A percentile compares a stretch with the other conserved stretches of the same genome.
phyloP scores from a whole-genome alignment of 1,284 basidiomycete species.

The Ceratobasidium sp. region DNA sequence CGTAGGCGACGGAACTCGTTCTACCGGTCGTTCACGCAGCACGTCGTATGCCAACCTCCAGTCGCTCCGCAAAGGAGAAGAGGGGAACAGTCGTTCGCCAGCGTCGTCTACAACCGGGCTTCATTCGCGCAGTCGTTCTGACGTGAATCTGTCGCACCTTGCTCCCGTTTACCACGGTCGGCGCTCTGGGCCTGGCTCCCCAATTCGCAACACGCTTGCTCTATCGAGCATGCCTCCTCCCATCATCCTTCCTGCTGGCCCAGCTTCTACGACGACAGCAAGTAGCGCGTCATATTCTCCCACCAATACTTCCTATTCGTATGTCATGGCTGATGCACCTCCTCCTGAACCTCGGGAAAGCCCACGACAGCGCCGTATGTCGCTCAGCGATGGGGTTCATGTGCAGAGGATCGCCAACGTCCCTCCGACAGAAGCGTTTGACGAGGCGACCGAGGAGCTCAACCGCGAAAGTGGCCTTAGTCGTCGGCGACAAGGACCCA shows the following conservation, averaged over 20 bases:
- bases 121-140: constrained; percentile 47
- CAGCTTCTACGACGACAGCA: constrained; percentile 29
- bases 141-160: constrained; percentile 44
- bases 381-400: constrained; percentile 71
- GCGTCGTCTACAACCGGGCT: constrained; percentile 26
- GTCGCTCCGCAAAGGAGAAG: constrained; percentile 63
- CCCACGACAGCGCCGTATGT: constrained; percentile 64
- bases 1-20: constrained; percentile 58
- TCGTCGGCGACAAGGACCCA: constrained; percentile 35
- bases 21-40: constrained; percentile 66
- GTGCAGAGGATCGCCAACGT: constrained; percentile 72
- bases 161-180: constrained; percentile 45
- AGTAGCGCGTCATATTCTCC: constrained; percentile 37
- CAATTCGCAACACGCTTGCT: constrained; percentile 34
- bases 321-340: constrained; percentile 31
- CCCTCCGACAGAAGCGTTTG: constrained; percentile 65
- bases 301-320: constrained; percentile 41
- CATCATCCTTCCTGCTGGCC: constrained; percentile 19
- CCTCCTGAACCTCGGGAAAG: constrained; percentile 28
- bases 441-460: constrained; percentile 70
- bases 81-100: constrained; percentile 29
- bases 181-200: constrained; percentile 37
- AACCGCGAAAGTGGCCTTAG: constrained; percentile 66
- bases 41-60: constrained; percentile 84
- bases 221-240: constrained; percentile 40